Percentiles rank a stretch among this genome's conserved stretches.
phyloP scores from a whole-genome alignment of 208 protist species.

The Leishmania tarentolae region DNA sequence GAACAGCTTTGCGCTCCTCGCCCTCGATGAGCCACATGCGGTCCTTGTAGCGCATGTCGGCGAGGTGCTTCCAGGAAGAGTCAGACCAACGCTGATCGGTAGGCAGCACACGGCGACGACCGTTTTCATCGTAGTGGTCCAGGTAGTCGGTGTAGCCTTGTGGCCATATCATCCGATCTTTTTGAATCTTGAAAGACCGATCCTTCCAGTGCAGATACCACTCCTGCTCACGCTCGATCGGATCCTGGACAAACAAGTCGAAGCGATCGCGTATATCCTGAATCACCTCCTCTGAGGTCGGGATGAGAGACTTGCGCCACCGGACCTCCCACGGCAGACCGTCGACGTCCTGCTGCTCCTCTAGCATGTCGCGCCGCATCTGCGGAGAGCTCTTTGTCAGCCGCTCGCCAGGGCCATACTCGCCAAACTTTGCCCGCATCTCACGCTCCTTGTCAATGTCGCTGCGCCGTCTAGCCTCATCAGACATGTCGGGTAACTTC shows the following conservation, averaged over 20 bases:
- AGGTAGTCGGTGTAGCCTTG: constrained; percentile 93
- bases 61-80: constrained; percentile 89
- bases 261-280: constrained; percentile 91
- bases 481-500: constrained; percentile 62
- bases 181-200: constrained; percentile 84
- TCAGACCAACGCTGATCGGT: constrained; percentile 90
- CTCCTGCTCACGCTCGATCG: constrained; percentile 89
- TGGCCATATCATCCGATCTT: constrained; percentile 92
- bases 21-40: constrained; percentile 92
- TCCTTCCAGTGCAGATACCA: constrained; percentile 93
- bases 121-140: constrained; percentile 89
- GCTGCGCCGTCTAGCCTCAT: constrained; percentile 47
- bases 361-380: constrained; percentile 78
- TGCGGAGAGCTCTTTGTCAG: constrained; percentile 75
- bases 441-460: constrained; percentile 82
- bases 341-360: constrained; percentile 89
- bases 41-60: constrained; percentile 85
- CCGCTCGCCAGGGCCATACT: constrained; percentile 80
- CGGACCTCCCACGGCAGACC: constrained; percentile 90
- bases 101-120: constrained; percentile 80
- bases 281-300: constrained; percentile 87
- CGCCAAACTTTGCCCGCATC: constrained; percentile 76
- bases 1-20: constrained; percentile 85
- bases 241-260: constrained; percentile 87
- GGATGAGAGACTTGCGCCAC: constrained; percentile 83